Base-by-base conservation (phyloP, 2,329 filamentous ascomycete species). In the Botrytis sinoallii region DNA sequence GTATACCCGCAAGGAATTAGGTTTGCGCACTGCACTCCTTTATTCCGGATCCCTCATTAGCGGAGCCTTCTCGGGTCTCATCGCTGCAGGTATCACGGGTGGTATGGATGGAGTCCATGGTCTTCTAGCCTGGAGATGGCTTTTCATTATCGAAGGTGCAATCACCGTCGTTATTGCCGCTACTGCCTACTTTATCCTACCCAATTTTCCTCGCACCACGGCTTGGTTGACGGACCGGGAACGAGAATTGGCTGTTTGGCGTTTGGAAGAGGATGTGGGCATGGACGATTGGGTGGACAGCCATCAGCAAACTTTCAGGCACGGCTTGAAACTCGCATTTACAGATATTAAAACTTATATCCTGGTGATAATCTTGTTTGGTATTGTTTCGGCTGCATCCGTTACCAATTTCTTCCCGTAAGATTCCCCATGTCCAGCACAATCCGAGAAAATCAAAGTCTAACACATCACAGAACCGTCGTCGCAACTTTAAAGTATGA, bases 1-100 rank as follows among this genome's bases (percentile, higher is more conserved):
- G 91, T 93, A 93, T 78, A 93, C 90, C 0, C 86, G 91, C 63
- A 88, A 89, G 75, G 92, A 92, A 80, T 84, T 92, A 2, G 88
- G 87, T 16, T 83, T 91, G n/a, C 85, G 90, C 16, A 92, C 89
- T 22, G 89, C 90, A 2, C 83, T 91, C 32, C 85, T 93, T 10
- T 92, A 92, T 80, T 89, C 90, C 0, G 92, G 91, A 0, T 89
- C 89, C 0, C 84, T 93, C 42, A 87, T 94, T 32, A 91, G 90
- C 0, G 91, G 91, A 7, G 91, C 92, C 1, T 93, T 94, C 78
- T 92, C 90, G 0, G 91, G 90, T 3, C 81, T 91, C 14, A 87
- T 91, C 55, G 86, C 88, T 2, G 88, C 88, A 0, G 89, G 91
- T 10, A 92, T 94, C 72, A 89, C 88, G 0, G 83, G 84, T n/a